Evolutionary conservation across 2,329 filamentous ascomycete species (phyloP).

Genomic region (Microsporum ferrugineum): DNA sequence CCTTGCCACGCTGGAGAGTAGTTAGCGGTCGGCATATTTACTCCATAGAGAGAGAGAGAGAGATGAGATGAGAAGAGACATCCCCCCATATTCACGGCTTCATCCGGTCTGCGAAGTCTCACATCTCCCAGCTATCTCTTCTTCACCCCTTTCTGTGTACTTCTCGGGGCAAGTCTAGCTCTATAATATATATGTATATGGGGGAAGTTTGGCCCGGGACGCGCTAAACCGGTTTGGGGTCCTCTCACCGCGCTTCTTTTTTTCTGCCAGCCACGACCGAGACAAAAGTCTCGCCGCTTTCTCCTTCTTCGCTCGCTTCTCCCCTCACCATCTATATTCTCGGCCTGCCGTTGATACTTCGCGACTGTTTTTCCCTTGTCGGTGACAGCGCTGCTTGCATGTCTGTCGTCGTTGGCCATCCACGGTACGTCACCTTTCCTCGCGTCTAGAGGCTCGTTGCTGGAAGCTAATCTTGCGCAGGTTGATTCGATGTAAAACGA

Average conservation of each 20-base stretch:
- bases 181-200: background rate
- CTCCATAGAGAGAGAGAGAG: background rate
- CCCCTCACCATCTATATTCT: background rate
- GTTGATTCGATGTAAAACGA: slow-evolving; percentile 1
- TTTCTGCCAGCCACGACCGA: slow-evolving; percentile 1
- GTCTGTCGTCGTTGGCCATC: background rate
- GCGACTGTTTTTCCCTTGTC: background rate
- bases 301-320: background rate
- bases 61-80: background rate
- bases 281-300: background rate
- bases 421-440: background rate
- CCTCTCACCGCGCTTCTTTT: slow-evolving; percentile 5
- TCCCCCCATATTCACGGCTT: background rate
- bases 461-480: background rate
- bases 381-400: background rate
- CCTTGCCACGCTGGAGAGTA: background rate
- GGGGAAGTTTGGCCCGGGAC: background rate
- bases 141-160: background rate
- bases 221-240: slow-evolving; percentile 1
- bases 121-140: background rate
- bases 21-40: no score
- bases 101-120: background rate
- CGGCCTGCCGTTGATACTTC: background rate
- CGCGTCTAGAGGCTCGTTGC: background rate
- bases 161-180: background rate